These are phyloP conservation scores for Penicillium crystallinum DNA, from an alignment of 495 filamentous ascomycete species.

Conservation along the genomic window DNA sequence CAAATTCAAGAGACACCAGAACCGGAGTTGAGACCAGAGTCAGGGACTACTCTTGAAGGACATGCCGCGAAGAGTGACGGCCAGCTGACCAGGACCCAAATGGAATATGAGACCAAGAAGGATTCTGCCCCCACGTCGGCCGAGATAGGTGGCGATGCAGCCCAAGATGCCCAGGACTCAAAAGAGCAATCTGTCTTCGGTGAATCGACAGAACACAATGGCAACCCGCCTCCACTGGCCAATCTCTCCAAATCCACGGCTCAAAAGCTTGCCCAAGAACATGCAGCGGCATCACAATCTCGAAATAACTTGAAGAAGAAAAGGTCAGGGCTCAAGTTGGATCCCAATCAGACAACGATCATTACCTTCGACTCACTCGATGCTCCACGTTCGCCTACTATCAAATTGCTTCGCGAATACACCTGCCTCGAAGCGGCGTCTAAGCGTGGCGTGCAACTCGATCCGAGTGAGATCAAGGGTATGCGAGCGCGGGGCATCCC, in stretches of 20 bases:
- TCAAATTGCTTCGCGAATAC: slow-evolving; percentile 69
- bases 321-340: slow-evolving; percentile 16
- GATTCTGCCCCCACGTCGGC: slow-evolving; percentile 26
- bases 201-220: slow-evolving; percentile 27
- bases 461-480: slow-evolving; percentile 48
- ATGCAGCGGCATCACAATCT: slow-evolving; percentile 2
- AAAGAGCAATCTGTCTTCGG: slow-evolving; percentile 6
- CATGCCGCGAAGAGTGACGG: background rate
- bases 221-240: slow-evolving; percentile 12
- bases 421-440: slow-evolving; percentile 63
- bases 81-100: slow-evolving; percentile 5
- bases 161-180: slow-evolving; percentile 1
- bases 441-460: slow-evolving; percentile 60
- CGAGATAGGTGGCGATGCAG: slow-evolving; percentile 8
- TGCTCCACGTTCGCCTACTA: slow-evolving; percentile 51
- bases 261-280: slow-evolving; percentile 1
- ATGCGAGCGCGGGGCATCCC: slow-evolving; percentile 69
- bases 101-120: slow-evolving; percentile 12
- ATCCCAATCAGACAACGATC: slow-evolving; percentile 55
- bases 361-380: slow-evolving; percentile 87
- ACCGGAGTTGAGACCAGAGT: slow-evolving; percentile 2
- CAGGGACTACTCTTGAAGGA: background rate
- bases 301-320: slow-evolving; percentile 30
- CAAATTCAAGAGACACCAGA: slow-evolving; percentile 37
- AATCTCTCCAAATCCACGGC: slow-evolving; percentile 5